Base-by-base conservation (phyloP, 2,329 filamentous ascomycete species). In the Hypoxylon sp. region DNA sequence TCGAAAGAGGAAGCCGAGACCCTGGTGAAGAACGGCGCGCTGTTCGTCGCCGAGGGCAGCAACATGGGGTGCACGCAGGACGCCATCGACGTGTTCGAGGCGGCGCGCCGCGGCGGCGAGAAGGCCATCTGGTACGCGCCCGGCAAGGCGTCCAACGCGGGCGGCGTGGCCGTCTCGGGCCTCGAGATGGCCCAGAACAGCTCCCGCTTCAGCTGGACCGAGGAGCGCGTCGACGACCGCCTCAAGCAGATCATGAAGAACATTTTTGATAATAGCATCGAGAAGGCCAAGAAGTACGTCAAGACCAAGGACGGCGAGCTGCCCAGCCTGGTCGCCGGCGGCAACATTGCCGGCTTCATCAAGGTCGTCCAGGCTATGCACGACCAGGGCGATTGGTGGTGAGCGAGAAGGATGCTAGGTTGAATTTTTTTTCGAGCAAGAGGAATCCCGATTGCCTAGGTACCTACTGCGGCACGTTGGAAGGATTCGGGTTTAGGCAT, bases 121-220 rank as follows among this genome's bases (percentile, higher is more conserved):
- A 71, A 76, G 5, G 84, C 90, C 54, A 86, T 96, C 73, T 99
- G 94, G 94, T 97, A 97, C 75, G 94, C 89, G 12, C 93, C 93
- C 40, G 93, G 91, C 65, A 97, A 97, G 84, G 94, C 94, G 21
- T 90, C 93, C 78, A 97, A 97, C 80, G 91, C 91, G 63, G 94
- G 94, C 73, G 94, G 94, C 81, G 94, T 97, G 50, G 94, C 94
- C 49, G 94, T 99, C 29, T 96, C 91, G 2, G 94, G 94, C 65
- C 85, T 99, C 32, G 94, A 99, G 83, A 99, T 99, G 94, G 92
- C 93, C 5, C 94, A 99, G 84, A 97, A 99, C 84, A 93, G 88
- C 61, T 77, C 73, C 74, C 88, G 93, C 55, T 80, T 97, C 61
- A 82, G 77, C 68, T 99, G 94, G 94, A 89, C 90, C 19, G 69